Base-by-base conservation (phyloP, 192 early-diverging fungal genomes). In the Chytriomyces hyalinus region DNA sequence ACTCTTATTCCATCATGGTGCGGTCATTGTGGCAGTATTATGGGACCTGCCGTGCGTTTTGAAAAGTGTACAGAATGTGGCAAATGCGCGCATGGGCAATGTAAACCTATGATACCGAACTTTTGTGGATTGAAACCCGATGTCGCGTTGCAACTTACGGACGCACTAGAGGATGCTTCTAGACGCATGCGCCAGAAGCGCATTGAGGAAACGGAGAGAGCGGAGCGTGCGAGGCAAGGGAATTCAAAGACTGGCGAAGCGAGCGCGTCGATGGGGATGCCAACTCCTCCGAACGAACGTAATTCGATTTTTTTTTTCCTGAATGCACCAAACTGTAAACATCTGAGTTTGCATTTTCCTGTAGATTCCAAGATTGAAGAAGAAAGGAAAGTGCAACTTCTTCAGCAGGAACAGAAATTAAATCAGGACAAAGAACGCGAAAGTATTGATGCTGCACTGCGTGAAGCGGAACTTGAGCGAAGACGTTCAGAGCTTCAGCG, bases 21-120 rank as follows among this genome's bases (percentile, higher is more conserved):
- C 81, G 91, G 88, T 65, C 97, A 99, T 83, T 99, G 97, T 83
- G 97, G 97, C 49, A 94, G 91, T 64, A 93, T 88, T 20, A 70
- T 87, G 44, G 68, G 85, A 13, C 80, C 80, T 8, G 85, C 83
- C 28, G 61, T 74, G 43, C 78, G 81, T 28, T 79, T 87, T 24
- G 76, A 79, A 44, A 60, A 74, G n/a, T 88, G 87, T 67, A 22
- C 78, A 17, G 87, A 88, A 67, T 88, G 87, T 67, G 46, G 65
- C 4, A 79, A 82, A 57, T 72, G 72, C 45, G 46, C 66, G 11
- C 87, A 88, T 70, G 79, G 70, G 24, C 80, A 82, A 51, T 85
- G 84, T 61, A 76, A 78, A 45, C 65, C 78, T 11, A 65, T 87
- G 76, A 70, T 88, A 5, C 87, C 87, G 5, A 63, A 77, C 68